Base-by-base conservation (phyloP, 2,329 filamentous ascomycete genomes). In the Fusarium sp. region DNA sequence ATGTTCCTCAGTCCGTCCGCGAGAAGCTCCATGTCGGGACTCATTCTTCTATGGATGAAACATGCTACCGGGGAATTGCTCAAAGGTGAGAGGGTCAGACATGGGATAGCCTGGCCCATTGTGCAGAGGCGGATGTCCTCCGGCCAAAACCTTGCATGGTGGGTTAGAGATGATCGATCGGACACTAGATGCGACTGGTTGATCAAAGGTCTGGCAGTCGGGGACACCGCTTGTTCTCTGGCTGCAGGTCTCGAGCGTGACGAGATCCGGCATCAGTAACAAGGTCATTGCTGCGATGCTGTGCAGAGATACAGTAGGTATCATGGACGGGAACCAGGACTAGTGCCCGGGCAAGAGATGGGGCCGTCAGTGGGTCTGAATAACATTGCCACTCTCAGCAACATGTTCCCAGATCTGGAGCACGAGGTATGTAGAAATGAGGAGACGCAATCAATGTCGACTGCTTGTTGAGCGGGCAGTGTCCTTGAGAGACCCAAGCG, bases 31-130 rank as follows among this genome's bases (percentile, higher is more conserved):
- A 64, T 75, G 66, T 70, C 47, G 58, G 59, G 59, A 57, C 50
- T 59, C 45, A 18, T 47, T 47, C 13, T 31, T 63, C 50, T 66
- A 71, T 66, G 68, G 59, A 71, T 74, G 75, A 74, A 75, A 73
- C 75, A 74, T 52, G 64, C 47, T 64, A 63, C 22, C 52, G 67
- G 66, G 67, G 29, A 67, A 34, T 62, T 27, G 56, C 67, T 64
- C 22, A 31, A 18, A 62, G 10, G 37, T 20, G 24, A 56, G 66
- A 69, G 47, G 61, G 34, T n/a, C 54, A 24, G 62, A 62, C 45
- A 63, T 68, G 63, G 71, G 63, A 67, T 50, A 66, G 42, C 67
- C 67, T 38, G 38, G 29, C 35, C 35, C 20, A 37, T 24, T 37
- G 66, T 69, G 68, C 59, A 40, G 31, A 59, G 59, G 65, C 60